These are phyloP conservation scores for Ampelomyces quisqualis DNA, from an alignment of 2,329 filamentous ascomycete species.

Conservation along the genomic window DNA sequence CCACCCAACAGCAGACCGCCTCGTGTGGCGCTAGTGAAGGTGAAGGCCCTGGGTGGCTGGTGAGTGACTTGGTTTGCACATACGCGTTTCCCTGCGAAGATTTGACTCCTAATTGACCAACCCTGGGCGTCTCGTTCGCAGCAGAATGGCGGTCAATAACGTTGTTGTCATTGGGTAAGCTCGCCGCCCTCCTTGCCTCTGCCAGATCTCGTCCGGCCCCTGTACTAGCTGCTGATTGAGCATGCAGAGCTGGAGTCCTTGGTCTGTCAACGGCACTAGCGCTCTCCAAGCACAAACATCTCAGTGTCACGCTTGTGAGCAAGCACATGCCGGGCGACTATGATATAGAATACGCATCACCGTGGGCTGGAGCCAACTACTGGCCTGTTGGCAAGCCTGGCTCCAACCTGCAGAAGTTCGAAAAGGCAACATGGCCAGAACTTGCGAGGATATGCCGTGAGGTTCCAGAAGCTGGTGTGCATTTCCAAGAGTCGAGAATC, in stretches of 20 bases:
- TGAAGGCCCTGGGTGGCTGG: too few species aligned
- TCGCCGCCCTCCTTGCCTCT: too few species aligned
- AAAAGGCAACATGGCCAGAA: conserved; percentile 50
- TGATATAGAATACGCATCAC: conserved; percentile 85
- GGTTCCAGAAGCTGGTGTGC: conserved; percentile 75
- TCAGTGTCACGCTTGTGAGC: conserved; percentile 69
- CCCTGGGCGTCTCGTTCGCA: not conserved
- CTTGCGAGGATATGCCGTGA: conserved; percentile 53
- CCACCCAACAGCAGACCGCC: conserved; percentile 9
- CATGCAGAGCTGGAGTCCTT: conserved; percentile 61
- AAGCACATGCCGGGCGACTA: conserved; percentile 95
- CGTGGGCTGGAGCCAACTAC: conserved; percentile 82
- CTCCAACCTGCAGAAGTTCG: conserved; percentile 43
- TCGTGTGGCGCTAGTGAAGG: too few species aligned
- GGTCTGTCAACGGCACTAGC: conserved; percentile 66
- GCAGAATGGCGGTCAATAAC: conserved; percentile 25
- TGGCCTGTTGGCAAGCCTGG: conserved; percentile 56
- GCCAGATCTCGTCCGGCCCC: too few species aligned
- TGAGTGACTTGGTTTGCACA: too few species aligned
- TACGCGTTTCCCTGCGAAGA: too few species aligned
- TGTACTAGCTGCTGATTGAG: conserved; percentile 14
- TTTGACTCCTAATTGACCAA: too few species aligned
- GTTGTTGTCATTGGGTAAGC: conserved; percentile 54
- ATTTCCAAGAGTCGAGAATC: conserved; percentile 65
- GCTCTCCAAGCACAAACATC: conserved; percentile 57